Conservation (phyloP, 495 filamentous ascomycete species). For the Gamarada debralockiae region DNA sequence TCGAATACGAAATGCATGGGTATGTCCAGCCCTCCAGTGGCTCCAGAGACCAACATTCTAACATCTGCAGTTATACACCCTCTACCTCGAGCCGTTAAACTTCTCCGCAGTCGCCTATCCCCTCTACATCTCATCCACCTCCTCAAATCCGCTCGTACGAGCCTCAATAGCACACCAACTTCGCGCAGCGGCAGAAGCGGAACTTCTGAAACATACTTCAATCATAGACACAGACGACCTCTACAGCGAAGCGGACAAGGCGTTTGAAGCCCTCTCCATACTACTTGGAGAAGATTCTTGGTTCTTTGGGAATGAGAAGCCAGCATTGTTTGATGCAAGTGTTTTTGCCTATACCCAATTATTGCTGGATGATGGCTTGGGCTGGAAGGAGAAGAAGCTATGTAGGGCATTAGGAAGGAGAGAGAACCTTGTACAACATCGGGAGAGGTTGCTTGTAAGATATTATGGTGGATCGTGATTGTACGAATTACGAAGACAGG, state of each 20-base stretch:
- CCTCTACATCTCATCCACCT: slow-evolving; percentile 65
- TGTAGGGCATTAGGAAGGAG: slow-evolving; percentile 20
- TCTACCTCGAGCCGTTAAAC: slow-evolving; percentile 72
- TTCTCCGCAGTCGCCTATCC: slow-evolving; percentile 55
- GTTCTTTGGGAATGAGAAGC: slow-evolving; percentile 61
- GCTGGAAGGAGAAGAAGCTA: slow-evolving; percentile 26
- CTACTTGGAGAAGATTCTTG: slow-evolving; percentile 60
- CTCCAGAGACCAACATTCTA: not conserved
- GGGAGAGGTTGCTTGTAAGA: slow-evolving; percentile 24
- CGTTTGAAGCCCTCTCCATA: slow-evolving; percentile 70
- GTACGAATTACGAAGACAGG: not conserved
- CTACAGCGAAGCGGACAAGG: slow-evolving; percentile 63
- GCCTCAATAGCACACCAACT: slow-evolving; percentile 56
- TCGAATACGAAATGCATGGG: slow-evolving; percentile 83
- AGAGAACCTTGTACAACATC: slow-evolving; percentile 22
- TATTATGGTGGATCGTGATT: slow-evolving; percentile 21
- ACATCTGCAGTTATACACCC: slow-evolving; percentile 58
- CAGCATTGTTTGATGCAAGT: slow-evolving; percentile 78
- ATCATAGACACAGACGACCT: slow-evolving; percentile 60
- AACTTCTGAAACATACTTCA: slow-evolving; percentile 61
- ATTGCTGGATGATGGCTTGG: slow-evolving; percentile 44
- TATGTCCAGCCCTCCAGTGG: slow-evolving; percentile 32
- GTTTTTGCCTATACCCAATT: slow-evolving; percentile 91
- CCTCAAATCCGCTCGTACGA: slow-evolving; percentile 60
- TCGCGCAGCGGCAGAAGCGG: slow-evolving; percentile 62